These are phyloP conservation scores for Penicillium parvum DNA, from an alignment of 495 filamentous ascomycete genomes.

Conservation along the genomic window DNA sequence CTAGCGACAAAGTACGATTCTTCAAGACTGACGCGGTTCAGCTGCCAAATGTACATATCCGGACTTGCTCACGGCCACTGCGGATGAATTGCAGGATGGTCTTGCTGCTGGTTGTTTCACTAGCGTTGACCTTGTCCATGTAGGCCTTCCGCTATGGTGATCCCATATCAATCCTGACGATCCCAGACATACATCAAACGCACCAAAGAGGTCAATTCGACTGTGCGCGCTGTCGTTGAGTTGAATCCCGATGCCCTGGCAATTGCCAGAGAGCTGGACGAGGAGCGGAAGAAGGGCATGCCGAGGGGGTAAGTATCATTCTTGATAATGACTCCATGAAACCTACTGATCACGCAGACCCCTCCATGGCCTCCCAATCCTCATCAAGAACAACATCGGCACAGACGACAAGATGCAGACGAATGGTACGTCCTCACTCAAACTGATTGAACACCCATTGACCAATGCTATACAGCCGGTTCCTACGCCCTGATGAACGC, in stretches of 20 bases:
- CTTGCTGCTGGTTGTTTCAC: conserved; percentile 53
- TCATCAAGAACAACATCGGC: conserved; percentile 67
- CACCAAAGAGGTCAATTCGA: neutral
- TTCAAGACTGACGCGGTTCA: no score
- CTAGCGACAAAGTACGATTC: no score
- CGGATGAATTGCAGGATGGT: no score
- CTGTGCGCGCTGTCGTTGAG: no score
- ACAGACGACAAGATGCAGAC: conserved; percentile 62
- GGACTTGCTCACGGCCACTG: no score
- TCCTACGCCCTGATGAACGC: neutral
- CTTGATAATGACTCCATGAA: conserved; percentile 12
- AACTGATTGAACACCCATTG: conserved; percentile 13
- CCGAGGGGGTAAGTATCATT: neutral
- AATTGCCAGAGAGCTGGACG: no score
- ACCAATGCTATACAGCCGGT: neutral
- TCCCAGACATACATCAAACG: neutral
- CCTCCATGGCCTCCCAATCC: conserved; percentile 63
- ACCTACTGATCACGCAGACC: conserved; percentile 25
- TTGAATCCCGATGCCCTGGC: no score
- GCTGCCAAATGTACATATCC: no score
- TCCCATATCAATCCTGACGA: neutral
- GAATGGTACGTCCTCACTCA: conserved; percentile 55
- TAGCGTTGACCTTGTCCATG: conserved; percentile 55
- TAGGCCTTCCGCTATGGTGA: conserved; percentile 6
- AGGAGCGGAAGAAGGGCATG: neutral